These are phyloP conservation scores for Leccinum subtestaceum DNA, from an alignment of 768 basidiomycete genomes.

Conservation along the genomic window DNA sequence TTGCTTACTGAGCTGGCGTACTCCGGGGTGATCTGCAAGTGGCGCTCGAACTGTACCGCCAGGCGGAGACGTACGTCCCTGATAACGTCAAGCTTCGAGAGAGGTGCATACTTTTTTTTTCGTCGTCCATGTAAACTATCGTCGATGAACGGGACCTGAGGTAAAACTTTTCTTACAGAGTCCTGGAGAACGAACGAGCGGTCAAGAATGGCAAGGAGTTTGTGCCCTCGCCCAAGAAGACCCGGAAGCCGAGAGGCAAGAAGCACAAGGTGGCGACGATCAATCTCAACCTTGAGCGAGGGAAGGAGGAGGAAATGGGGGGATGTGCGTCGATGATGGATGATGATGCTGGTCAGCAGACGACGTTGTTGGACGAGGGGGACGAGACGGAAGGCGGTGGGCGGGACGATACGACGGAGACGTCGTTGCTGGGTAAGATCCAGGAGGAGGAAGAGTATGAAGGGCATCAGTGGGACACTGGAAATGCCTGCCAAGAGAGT, in stretches of 20 bases:
- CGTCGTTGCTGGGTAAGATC: slow-evolving; percentile 1
- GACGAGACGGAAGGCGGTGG: no score
- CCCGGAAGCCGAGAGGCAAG: slow-evolving; percentile 34
- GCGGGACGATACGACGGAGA: no score
- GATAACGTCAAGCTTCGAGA: slow-evolving; percentile 82
- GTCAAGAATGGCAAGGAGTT: slow-evolving; percentile 59
- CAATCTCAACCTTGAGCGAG: slow-evolving; percentile 11
- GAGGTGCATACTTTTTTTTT: slow-evolving; percentile 71
- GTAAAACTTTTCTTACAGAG: slow-evolving; percentile 33
- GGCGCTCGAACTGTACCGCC: slow-evolving; percentile 78
- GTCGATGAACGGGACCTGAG: slow-evolving; percentile 44
- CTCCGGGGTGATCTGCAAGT: slow-evolving; percentile 63
- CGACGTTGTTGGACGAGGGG: slow-evolving; percentile 14
- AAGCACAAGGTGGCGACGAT: slow-evolving; percentile 29
- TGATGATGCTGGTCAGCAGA: background rate
- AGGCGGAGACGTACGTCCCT: slow-evolving; percentile 81
- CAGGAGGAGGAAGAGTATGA: slow-evolving; percentile 34
- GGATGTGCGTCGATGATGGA: background rate
- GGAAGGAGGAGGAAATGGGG: slow-evolving; percentile 15
- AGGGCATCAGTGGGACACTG: slow-evolving; percentile 12
- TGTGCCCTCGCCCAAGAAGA: slow-evolving; percentile 51
- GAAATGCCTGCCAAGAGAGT: slow-evolving; percentile 30
- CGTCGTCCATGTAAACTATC: slow-evolving; percentile 60
- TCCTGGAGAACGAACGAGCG: slow-evolving; percentile 75
- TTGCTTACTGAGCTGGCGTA: background rate